Evolutionary conservation across 176 grass and related monocot species (phyloP).

Genomic region (Urochloa ruziziensis): DNA sequence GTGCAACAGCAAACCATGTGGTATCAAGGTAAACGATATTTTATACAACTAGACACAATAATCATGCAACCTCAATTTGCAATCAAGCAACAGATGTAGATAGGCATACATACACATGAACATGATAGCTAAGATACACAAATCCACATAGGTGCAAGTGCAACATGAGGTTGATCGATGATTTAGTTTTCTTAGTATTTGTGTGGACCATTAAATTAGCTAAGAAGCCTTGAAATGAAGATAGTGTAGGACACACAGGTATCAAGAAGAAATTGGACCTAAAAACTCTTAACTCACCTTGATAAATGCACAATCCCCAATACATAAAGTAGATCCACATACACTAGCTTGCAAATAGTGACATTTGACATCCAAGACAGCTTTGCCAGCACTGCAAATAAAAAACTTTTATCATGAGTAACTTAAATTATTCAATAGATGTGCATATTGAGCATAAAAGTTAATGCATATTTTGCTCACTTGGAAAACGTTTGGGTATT

Average conservation of each 20-base stretch:
- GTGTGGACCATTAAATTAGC: neutral
- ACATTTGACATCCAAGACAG: constrained; percentile 68
- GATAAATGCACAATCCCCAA: constrained; percentile 91
- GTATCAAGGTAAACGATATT: constrained; percentile 31
- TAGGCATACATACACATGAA: constrained; percentile 21
- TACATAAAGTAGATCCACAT: constrained; percentile 54
- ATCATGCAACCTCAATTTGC: neutral
- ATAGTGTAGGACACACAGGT: neutral
- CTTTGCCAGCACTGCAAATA: constrained; percentile 45
- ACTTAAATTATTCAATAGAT: constrained; percentile 11
- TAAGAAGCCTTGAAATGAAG: constrained; percentile 15
- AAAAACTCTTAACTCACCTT: constrained; percentile 52
- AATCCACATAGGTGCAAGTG: too few species aligned
- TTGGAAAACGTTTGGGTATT: constrained; percentile 38
- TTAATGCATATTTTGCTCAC: constrained; percentile 41
- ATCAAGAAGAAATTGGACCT: constrained; percentile 25
- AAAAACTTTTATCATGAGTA: constrained; percentile 28
- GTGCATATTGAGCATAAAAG: constrained; percentile 9
- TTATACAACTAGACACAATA: constrained; percentile 15
- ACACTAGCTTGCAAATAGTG: constrained; percentile 79
- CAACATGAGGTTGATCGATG: constrained; percentile 10
- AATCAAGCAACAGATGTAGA: constrained; percentile 26
- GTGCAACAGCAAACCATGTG: constrained; percentile 22
- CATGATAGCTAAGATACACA: constrained; percentile 26
- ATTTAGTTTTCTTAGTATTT: constrained; percentile 11